These are phyloP conservation scores for Fusarium solani-melongenae DNA, from an alignment of 2,329 filamentous ascomycete species.

Conservation along the genomic window DNA sequence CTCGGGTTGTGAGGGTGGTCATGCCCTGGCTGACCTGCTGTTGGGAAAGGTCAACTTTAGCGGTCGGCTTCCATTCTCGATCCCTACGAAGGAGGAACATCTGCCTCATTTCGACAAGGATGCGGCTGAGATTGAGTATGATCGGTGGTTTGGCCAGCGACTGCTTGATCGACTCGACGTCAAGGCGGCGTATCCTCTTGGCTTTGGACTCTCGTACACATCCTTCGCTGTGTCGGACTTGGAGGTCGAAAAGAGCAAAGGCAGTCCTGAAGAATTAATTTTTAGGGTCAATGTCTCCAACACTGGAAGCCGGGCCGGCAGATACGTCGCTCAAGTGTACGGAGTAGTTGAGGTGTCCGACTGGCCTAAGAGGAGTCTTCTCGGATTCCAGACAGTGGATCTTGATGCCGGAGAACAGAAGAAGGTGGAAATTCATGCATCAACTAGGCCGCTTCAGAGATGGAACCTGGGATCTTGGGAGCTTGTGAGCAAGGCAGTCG, in stretches of 20 bases:
- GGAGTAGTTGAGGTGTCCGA: conserved; percentile 5
- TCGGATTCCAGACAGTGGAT: conserved; percentile 19
- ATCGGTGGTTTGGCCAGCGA: conserved; percentile 34
- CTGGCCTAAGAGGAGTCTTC: conserved; percentile 9
- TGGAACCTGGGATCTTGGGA: conserved; percentile 1
- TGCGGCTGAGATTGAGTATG: conserved; percentile 20
- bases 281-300: conserved; percentile 4
- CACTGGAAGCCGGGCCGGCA: conserved; percentile 7
- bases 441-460: conserved; percentile 7
- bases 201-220: conserved; percentile 38
- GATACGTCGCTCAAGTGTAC: conserved; percentile 33
- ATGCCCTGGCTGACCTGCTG: conserved; percentile 30
- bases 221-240: not conserved
- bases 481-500: not conserved
- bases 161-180: conserved; percentile 24
- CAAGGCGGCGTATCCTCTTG: conserved; percentile 29
- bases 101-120: conserved; percentile 27
- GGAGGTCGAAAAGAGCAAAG: not conserved
- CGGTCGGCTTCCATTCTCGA: conserved; percentile 31
- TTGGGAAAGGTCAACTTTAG: conserved; percentile 9
- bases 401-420: not conserved
- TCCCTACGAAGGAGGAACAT: conserved; percentile 28
- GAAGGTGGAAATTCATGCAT: not conserved
- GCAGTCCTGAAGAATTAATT: not conserved
- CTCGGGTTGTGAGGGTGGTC: conserved; percentile 29